Evolutionary conservation across 176 grass and related monocot species (phyloP).

Genomic region (Cocos nucifera): DNA sequence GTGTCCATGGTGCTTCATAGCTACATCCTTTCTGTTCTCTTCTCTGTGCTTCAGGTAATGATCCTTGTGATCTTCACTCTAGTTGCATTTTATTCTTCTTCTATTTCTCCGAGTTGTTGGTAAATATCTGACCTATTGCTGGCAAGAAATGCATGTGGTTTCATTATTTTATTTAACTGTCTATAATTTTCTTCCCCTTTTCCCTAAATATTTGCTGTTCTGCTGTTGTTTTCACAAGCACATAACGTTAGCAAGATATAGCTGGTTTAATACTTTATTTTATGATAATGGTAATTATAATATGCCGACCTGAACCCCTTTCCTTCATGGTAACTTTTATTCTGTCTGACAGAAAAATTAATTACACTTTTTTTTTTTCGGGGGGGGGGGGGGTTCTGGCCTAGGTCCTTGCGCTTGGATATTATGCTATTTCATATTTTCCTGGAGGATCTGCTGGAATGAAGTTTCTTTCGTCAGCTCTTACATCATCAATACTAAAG

Average conservation of each 20-base stretch:
- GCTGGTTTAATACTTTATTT: too few species aligned
- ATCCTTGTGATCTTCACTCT: neutral
- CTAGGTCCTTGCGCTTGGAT: constrained; percentile 78
- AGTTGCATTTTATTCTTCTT: neutral
- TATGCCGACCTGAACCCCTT: too few species aligned
- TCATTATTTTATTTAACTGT: too few species aligned
- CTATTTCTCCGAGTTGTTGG: too few species aligned
- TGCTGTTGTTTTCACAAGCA: too few species aligned
- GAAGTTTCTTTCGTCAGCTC: constrained; percentile 72
- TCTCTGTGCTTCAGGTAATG: constrained; percentile 80
- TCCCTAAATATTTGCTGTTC: too few species aligned
- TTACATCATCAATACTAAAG: constrained; percentile 57
- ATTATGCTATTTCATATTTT: constrained; percentile 98
- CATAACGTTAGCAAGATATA: too few species aligned
- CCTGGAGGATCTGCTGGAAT: constrained; percentile 93
- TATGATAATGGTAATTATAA: too few species aligned
- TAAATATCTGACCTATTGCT: too few species aligned
- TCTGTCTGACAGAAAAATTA: neutral
- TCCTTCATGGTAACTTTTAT: too few species aligned
- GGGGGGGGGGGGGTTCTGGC: constrained; percentile 11
- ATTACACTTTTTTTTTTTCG: constrained; percentile 6
- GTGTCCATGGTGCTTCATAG: constrained; percentile 98
- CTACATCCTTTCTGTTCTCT: constrained; percentile 93
- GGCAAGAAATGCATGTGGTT: too few species aligned
- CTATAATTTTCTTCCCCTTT: too few species aligned